Evolutionary conservation across 805 yeast genomes (phyloP).

Genomic region (Suhomyces tanzawaensis): DNA sequence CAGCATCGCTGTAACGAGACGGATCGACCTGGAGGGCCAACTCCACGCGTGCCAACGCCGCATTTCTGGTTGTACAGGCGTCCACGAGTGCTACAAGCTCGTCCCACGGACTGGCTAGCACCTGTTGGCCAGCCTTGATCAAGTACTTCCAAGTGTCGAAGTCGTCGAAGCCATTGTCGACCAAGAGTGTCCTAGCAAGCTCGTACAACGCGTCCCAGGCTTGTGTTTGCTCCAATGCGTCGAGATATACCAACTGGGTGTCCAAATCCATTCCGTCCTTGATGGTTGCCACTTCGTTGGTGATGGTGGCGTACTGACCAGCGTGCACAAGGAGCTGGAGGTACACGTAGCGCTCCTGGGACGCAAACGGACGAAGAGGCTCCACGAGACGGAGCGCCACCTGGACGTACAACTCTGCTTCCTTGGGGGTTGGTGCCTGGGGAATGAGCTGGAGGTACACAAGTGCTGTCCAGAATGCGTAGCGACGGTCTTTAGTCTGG

Average conservation of each 20-base stretch:
- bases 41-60: slow-evolving; percentile 53
- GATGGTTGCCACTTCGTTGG: slow-evolving; percentile 28
- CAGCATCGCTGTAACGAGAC: slow-evolving; percentile 23
- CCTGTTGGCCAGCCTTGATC: not conserved
- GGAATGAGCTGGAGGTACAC: slow-evolving; percentile 44
- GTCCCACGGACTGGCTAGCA: slow-evolving; percentile 29
- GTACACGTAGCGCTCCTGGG: slow-evolving; percentile 67
- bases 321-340: slow-evolving; percentile 46
- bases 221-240: slow-evolving; percentile 40
- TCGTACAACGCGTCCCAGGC: slow-evolving; percentile 45
- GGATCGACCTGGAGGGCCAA: slow-evolving; percentile 26
- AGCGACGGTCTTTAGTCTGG: slow-evolving; percentile 23
- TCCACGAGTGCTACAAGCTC: slow-evolving; percentile 14
- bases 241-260: slow-evolving; percentile 53
- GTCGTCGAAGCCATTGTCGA: slow-evolving; percentile 60
- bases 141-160: slow-evolving; percentile 67
- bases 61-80: slow-evolving; percentile 48
- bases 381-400: slow-evolving; percentile 60
- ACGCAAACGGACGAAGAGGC: slow-evolving; percentile 49
- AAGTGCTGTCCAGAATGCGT: slow-evolving; percentile 57
- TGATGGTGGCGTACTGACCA: slow-evolving; percentile 32
- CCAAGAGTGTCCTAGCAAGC: slow-evolving; percentile 41
- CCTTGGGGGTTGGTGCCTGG: slow-evolving; percentile 37
- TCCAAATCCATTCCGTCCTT: slow-evolving; percentile 54
- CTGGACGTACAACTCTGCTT: slow-evolving; percentile 51